phyloP scores from a whole-genome alignment of 2,329 filamentous ascomycete genomes.

The Fusarium staphyleae region DNA sequence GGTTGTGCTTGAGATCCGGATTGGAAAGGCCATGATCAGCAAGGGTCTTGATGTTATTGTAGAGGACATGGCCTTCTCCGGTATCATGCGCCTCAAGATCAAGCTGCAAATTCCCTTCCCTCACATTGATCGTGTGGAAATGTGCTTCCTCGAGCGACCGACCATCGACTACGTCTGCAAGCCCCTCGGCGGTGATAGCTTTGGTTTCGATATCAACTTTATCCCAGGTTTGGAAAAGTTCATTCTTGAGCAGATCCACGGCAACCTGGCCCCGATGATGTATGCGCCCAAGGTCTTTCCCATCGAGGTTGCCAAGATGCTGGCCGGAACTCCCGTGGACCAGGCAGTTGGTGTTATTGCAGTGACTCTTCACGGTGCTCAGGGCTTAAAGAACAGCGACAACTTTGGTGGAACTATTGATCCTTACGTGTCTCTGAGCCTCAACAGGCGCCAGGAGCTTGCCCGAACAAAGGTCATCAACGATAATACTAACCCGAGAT shows the following conservation, averaged over 20 bases:
- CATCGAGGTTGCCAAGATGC: slow-evolving; percentile 97
- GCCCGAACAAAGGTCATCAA: slow-evolving; percentile 88
- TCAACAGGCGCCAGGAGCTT: slow-evolving; percentile 83
- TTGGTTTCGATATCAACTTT: slow-evolving; percentile 99
- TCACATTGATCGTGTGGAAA: slow-evolving; percentile 91
- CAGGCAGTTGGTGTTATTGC: slow-evolving; percentile 95
- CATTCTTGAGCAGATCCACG: slow-evolving; percentile 95
- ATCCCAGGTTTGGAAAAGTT: slow-evolving; percentile 93
- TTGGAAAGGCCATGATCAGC: slow-evolving; percentile 96
- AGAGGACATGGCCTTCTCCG: slow-evolving; percentile 95
- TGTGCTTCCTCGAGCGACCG: slow-evolving; percentile 90
- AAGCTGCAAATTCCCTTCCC: slow-evolving; percentile 97
- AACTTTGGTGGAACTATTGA: slow-evolving; percentile 92
- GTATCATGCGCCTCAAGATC: slow-evolving; percentile 95
- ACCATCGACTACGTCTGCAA: slow-evolving; percentile 98
- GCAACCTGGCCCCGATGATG: slow-evolving; percentile 95
- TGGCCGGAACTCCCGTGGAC: slow-evolving; percentile 91
- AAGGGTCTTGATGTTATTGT: slow-evolving; percentile 98
- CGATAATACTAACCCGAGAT: slow-evolving; percentile 85
- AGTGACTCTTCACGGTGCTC: slow-evolving; percentile 87
- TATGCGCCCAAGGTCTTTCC: slow-evolving; percentile 98
- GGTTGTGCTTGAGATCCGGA: slow-evolving; percentile 89
- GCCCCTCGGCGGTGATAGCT: slow-evolving; percentile 90
- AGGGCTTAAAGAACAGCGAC: slow-evolving; percentile 93
- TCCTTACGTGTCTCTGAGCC: slow-evolving; percentile 83